These are phyloP conservation scores for Brassica balearica DNA, from an alignment of 441 rosid species.

Conservation along the genomic window DNA sequence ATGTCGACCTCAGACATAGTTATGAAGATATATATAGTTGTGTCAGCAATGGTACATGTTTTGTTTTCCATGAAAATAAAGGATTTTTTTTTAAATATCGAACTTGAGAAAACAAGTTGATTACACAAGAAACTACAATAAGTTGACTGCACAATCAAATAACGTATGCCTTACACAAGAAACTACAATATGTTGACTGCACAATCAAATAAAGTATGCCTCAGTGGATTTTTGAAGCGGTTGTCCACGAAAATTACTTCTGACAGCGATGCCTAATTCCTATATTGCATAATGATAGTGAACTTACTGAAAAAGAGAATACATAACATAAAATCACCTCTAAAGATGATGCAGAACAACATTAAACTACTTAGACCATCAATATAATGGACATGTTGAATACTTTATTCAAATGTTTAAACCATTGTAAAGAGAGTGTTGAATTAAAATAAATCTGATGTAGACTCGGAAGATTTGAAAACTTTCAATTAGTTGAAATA, in stretches of 20 bases:
- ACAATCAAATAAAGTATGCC: constrained; percentile 1
- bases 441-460: too few species aligned
- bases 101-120: neutral
- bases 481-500: too few species aligned
- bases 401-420: too few species aligned
- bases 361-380: too few species aligned
- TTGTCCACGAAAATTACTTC: constrained; percentile 35
- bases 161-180: neutral
- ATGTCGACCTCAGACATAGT: neutral
- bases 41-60: neutral
- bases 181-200: constrained; percentile 13
- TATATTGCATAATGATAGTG: neutral
- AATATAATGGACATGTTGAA: too few species aligned
- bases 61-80: constrained; percentile 5
- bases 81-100: neutral
- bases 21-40: neutral
- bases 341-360: neutral
- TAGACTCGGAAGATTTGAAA: too few species aligned
- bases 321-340: neutral
- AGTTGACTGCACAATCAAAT: too few species aligned
- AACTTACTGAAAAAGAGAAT: constrained; percentile 14
- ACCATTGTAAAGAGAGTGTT: too few species aligned
- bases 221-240: constrained; percentile 34
- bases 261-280: constrained; percentile 8
- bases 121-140: too few species aligned